A percentile compares a stretch with the other conserved stretches of the same genome.
phyloP scores from a whole-genome alignment of 75 land plant genomes.

The Picea glauca region DNA sequence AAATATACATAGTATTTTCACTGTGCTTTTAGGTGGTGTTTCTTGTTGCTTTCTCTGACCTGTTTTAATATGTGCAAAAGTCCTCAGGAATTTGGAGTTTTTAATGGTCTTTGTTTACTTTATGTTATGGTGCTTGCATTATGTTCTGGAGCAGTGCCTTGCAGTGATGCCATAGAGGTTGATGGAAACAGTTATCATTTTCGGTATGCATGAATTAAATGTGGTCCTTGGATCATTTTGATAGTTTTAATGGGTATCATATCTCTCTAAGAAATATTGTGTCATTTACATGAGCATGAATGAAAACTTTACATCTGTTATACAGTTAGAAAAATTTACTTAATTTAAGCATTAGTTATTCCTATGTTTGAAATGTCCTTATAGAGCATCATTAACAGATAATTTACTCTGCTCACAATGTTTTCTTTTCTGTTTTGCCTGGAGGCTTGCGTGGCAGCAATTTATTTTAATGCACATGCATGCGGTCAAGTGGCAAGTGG shows the following conservation, averaged over 20 bases:
- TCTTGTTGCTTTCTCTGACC: neutral
- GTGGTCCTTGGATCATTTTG: neutral
- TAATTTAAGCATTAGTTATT: neutral
- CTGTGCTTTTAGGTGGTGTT: neutral
- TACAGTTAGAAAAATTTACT: no score
- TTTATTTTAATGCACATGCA: neutral
- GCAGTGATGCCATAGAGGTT: neutral
- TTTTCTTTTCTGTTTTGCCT: neutral
- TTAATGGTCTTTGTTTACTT: neutral
- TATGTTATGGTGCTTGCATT: neutral
- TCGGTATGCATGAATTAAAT: neutral
- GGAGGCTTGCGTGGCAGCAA: neutral
- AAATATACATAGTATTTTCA: neutral
- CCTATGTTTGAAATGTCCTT: neutral
- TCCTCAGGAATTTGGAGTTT: neutral
- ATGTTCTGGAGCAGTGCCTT: neutral
- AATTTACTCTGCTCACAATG: neutral
- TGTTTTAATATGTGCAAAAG: neutral
- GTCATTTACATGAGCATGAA: neutral
- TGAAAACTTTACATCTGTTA: neutral
- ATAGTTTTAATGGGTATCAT: neutral
- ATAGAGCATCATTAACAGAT: neutral
- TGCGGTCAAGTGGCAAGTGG: no score
- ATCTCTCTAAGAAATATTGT: no score
- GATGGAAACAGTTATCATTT: neutral